Base-by-base conservation (phyloP, 1,284 basidiomycete species). In the Cryptococcus maquisensis region DNA sequence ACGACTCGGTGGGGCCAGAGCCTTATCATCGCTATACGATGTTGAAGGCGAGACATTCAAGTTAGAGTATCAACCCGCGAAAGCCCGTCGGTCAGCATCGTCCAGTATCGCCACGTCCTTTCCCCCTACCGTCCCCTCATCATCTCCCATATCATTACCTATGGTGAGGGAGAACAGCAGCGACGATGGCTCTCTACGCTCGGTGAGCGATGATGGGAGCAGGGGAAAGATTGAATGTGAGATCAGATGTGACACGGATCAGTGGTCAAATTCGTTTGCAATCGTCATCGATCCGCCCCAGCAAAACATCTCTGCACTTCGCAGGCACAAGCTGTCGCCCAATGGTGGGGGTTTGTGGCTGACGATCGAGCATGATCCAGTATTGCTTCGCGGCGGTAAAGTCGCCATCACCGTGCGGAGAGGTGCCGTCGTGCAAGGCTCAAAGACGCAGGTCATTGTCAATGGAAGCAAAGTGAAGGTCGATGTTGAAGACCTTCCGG, bases 291-390 rank as follows among this genome's bases (percentile, higher is more conserved):
- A 98, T 72, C 96, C 96, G 0, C 93, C 95, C 3, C 95, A 94
- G 18, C 85, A 87, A 62, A 81, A 83, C 4, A 86, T 95, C 38
- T 84, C 86, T 1, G 92, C 88, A 56, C 81, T 98, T 18, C 84
- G 88, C 10, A 82, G 96, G 35, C 95, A 98, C 74, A 83, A 87
- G 18, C 80, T 98, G 10, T 92, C 91, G 1, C 80, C 83, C 10
- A 86, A 87, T 40, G 95, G 94, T 3, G 94, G 96, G 8, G 95
- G 95, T 0, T 77, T 97, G n/a, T 99, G 96, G 96, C 77, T 98
- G 21, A 95, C 91, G 0, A 81, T 98, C 63, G 89, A 87, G 24
- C 95, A 98, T 65, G 88, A 93, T 58, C 83, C 86, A 3, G 79
- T 86, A 16, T 82, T 85, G 52, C 82, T 90, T 3, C 85, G 85